Base-by-base conservation (phyloP, 2,329 filamentous ascomycete species). In the Alternaria angustiovoidea region DNA sequence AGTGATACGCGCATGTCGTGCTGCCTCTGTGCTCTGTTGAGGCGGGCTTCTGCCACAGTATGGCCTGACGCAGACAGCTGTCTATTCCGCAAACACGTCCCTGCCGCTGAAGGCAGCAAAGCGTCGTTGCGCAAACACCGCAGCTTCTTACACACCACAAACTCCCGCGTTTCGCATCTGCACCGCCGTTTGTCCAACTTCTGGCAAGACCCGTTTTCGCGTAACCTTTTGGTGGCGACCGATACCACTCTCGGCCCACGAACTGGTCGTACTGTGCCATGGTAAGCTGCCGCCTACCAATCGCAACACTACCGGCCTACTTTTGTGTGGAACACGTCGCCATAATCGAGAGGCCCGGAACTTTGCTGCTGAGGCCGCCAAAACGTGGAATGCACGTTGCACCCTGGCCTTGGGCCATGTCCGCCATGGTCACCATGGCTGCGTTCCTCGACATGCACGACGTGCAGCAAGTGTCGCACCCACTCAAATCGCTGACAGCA, bases 331-430 rank as follows among this genome's bases (percentile, higher is more conserved):
- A 66, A 71, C 69, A 48, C 55, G 38, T 42, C 63, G 53, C 61
- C 65, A 26, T 42, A 48, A 52, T 57, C 60, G 64, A 74, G 67
- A 72, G 71, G 70, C 51, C 68, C 73, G 70, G 72, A 71, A 59
- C 26, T 62, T 73, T 73, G 68, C 61, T 64, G 64, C 62, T 63
- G 58, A 69, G 66, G 63, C 65, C 64, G 65, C 70, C 68, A 14
- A 51, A 76, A 75, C 73, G 73, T 75, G 72, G 68, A 67, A 55
- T 67, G 69, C 74, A 75, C 74, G 72, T 75, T 75, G 71, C 66
- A 75, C 70, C 74, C 74, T 74, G 68, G 72, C 70, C 54, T 71
- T 46, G 48, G 32, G 47, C 58, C 28, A 64, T 44, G 24, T 55
- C 46, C 52, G 38, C 54, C 52, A 49, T 59, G 44, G 57, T 66